phyloP scores from a whole-genome alignment of 495 filamentous ascomycete genomes.

The Extremus antarcticus region DNA sequence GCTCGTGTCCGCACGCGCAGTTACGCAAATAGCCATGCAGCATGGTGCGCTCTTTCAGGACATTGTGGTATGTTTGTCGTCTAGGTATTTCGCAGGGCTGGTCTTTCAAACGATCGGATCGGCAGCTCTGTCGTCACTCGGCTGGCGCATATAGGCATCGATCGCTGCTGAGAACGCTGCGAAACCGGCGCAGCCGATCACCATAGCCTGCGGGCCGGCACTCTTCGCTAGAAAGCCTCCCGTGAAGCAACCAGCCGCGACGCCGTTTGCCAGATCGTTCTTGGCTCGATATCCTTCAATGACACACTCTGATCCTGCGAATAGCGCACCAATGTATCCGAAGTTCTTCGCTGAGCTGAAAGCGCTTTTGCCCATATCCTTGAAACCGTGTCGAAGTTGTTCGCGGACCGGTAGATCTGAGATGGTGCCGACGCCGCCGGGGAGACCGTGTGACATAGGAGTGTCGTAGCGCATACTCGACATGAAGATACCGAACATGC shows the following conservation, averaged over 20 bases:
- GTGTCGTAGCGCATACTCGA: constrained; percentile 91
- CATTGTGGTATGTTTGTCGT: too few relatives aligned
- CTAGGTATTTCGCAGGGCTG: neutral
- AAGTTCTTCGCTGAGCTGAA: constrained; percentile 90
- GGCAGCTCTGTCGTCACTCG: constrained; percentile 20
- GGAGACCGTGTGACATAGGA: constrained; percentile 49
- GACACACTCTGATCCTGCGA: constrained; percentile 85
- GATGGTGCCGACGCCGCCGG: constrained; percentile 43
- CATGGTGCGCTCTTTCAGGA: too few relatives aligned
- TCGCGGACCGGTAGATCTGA: constrained; percentile 58
- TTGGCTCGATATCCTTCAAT: constrained; percentile 85
- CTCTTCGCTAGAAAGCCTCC: constrained; percentile 75
- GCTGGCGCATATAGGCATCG: constrained; percentile 63
- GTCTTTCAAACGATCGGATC: constrained; percentile 18
- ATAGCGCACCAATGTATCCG: constrained; percentile 79
- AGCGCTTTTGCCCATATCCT: constrained; percentile 81
- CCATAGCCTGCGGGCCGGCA: constrained; percentile 83
- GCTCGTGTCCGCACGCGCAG: too few relatives aligned
- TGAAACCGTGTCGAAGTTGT: constrained; percentile 75
- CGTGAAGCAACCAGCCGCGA: constrained; percentile 80
- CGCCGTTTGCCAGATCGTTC: constrained; percentile 84
- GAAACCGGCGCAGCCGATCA: constrained; percentile 83
- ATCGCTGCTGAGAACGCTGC: constrained; percentile 93
- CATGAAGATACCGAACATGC: constrained; percentile 92
- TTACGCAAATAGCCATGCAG: too few relatives aligned